Evolutionary conservation across 345 rosid genomes (phyloP), one percentile per base, ranked within the genome.

Genomic region (Trapa incisa): DNA sequence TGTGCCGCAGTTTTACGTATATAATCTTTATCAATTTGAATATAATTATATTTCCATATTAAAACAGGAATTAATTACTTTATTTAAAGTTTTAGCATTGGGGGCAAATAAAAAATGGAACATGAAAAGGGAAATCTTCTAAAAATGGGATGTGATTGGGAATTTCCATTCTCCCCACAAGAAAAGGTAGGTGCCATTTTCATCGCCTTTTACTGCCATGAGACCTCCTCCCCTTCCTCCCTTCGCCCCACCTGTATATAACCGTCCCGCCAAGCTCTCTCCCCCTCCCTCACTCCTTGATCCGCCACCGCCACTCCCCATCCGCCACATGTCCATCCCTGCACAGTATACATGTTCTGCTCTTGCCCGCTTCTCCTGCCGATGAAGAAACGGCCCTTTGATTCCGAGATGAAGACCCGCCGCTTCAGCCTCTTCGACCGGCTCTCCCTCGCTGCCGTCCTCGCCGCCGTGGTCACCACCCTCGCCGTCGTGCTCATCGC

Each of bases 371-470:
- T 7, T 12, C 37, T 8, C 6, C 43, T 7, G 37, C 37, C 16
- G 32, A n/a, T 29, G 50, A 66, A 29, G 60, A 66, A 72, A 66
- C 70, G 66, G 37, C 48, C n/a, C 13, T 12, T 47, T 50, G 66
- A 72, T 16, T 17, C 61, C 47, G 70, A 60, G 47, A 53, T 48
- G 41, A 60, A 61, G 70, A 37, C 15, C 39, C 75, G 66, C 37
- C 61, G 66, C 38, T 36, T 61, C 70, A 60, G 36, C 65, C 57
- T 43, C 65, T 47, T 43, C 64, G 53, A 65, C 43, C 37, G 47
- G 42, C 50, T 52, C 45, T 50, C 54, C 45, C 43, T 72, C 62
- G 32, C 62, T 53, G 37, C 45, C 32, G 5, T 66, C 70, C 41
- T 50, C 61, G 29, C 39, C 4, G 67, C 52, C 36, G 60, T 67